These are phyloP conservation scores for Maudiozyma bulderi DNA, from an alignment of 805 yeast species.

Conservation along the genomic window DNA sequence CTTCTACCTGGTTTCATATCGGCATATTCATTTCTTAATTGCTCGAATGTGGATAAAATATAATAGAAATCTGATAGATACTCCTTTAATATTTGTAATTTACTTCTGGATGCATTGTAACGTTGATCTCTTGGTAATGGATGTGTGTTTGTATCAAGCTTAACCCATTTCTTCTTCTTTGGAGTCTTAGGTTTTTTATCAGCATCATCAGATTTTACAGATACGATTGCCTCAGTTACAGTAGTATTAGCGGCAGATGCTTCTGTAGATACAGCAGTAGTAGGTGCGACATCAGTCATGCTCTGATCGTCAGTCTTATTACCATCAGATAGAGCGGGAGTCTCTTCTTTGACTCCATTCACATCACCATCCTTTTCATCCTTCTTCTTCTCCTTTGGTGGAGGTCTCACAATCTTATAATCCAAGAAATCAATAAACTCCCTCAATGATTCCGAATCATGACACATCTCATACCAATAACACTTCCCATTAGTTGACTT, in stretches of 20 bases:
- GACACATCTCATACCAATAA: constrained; percentile 22
- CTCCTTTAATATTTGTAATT: constrained; percentile 11
- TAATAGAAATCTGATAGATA: constrained; percentile 10
- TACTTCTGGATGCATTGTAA: constrained; percentile 13
- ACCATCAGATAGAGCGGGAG: background rate
- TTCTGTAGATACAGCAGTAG: background rate
- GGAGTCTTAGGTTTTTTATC: background rate
- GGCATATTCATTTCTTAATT: constrained; percentile 50
- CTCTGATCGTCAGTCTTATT: background rate
- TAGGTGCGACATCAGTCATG: background rate
- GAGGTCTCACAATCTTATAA: constrained; percentile 7
- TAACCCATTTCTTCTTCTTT: background rate
- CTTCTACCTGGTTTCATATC: constrained; percentile 23
- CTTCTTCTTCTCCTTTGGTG: constrained; percentile 3
- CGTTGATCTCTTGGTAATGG: constrained; percentile 18
- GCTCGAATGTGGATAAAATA: constrained; percentile 54
- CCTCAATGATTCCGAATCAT: constrained; percentile 12
- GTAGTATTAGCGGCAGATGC: background rate
- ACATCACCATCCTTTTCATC: background rate
- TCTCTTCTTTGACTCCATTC: background rate
- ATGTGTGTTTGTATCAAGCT: constrained; percentile 7
- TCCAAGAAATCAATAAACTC: constrained; percentile 13
- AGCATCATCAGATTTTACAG: background rate
- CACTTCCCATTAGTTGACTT: constrained; percentile 4
- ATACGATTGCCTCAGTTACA: background rate